Evolutionary conservation across 805 yeast genomes (phyloP).

Genomic region (Sugiyamaella chiloensis): DNA sequence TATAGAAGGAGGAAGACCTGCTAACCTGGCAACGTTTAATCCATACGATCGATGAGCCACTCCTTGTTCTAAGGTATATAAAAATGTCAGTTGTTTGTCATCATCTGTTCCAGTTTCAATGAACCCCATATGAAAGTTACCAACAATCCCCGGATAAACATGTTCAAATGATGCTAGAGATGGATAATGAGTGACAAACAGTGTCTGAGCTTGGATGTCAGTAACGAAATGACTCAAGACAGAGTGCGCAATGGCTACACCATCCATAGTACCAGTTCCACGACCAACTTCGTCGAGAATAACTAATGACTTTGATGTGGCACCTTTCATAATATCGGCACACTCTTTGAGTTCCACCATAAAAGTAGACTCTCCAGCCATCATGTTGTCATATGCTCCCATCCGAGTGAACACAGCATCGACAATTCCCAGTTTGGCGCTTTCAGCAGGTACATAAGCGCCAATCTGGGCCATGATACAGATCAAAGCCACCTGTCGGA

Average conservation of each 20-base stretch:
- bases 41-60: conserved; percentile 70
- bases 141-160: conserved; percentile 40
- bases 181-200: conserved; percentile 86
- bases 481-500: conserved; percentile 66
- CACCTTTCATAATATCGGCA: conserved; percentile 48
- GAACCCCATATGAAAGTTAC: conserved; percentile 72
- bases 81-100: conserved; percentile 45
- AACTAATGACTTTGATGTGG: conserved; percentile 55
- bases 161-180: conserved; percentile 52
- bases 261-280: conserved; percentile 74
- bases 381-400: conserved; percentile 67
- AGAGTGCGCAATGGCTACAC: conserved; percentile 75
- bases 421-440: conserved; percentile 61
- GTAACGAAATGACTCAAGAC: conserved; percentile 57
- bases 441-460: conserved; percentile 65
- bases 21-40: conserved; percentile 76
- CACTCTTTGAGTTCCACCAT: conserved; percentile 74
- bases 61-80: conserved; percentile 51
- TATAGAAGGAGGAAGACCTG: conserved; percentile 44
- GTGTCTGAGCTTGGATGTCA: conserved; percentile 48
- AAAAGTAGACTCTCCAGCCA: conserved; percentile 78
- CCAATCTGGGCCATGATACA: conserved; percentile 78
- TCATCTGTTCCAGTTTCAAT: conserved; percentile 37
- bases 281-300: conserved; percentile 75
- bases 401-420: conserved; percentile 49